Evolutionary conservation across 495 filamentous ascomycete genomes (phyloP).

Genomic region (Talaromyces wortmannii): DNA sequence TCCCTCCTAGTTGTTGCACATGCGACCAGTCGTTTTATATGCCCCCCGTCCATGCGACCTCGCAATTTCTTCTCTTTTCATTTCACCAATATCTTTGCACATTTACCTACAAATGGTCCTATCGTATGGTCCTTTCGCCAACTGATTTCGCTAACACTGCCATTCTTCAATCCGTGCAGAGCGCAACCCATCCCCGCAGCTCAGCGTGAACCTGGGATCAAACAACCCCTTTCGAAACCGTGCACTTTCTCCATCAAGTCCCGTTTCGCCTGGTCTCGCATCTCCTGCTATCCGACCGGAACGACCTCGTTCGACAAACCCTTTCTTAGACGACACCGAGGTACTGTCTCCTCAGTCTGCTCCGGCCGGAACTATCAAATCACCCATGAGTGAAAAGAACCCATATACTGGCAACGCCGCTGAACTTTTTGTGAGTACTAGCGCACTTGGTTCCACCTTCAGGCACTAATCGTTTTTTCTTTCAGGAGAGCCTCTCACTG

Average conservation of each 20-base stretch:
- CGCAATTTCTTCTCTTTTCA: conserved; percentile 1
- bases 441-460: not conserved
- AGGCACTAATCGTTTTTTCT: not conserved
- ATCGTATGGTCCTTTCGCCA: not conserved
- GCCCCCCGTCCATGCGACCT: not conserved
- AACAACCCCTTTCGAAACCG: conserved; percentile 99
- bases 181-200: conserved; percentile 34
- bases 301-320: conserved; percentile 79
- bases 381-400: conserved; percentile 45
- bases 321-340: conserved; percentile 76
- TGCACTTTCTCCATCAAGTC: conserved; percentile 62
- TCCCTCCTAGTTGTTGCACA: conserved; percentile 4
- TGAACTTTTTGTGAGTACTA: conserved; percentile 79
- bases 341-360: conserved; percentile 40
- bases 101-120: too few relatives aligned
- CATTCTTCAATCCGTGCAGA: conserved; percentile 8
- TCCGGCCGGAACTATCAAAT: conserved; percentile 44
- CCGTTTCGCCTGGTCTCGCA: conserved; percentile 24
- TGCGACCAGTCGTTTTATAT: not conserved
- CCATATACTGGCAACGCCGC: conserved; percentile 58
- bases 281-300: conserved; percentile 41
- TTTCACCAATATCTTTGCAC: conserved; percentile 3
- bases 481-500: conserved; percentile 36
- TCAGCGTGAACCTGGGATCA: conserved; percentile 65
- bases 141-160: not conserved